Evolutionary conservation across 176 grass and related monocot genomes (phyloP).

Genomic region (barley (Hordeum vulgare)): MorexV3_pseudomolecules_assembly NC_058519.1:594863209-594863708

Average conservation of each 20-base stretch:
- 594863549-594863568: slow-evolving; percentile 43
- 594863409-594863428: neutral
- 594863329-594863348: neutral
- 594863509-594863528: neutral
- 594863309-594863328: slow-evolving; percentile 29
- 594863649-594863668: neutral
- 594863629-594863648: slow-evolving; percentile 20
- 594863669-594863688: slow-evolving; percentile 6
- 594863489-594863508: neutral
- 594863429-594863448: slow-evolving; percentile 4
- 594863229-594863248: neutral
- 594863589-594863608: slow-evolving; percentile 38
- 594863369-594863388: neutral
- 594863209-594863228: too few species aligned
- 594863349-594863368: neutral
- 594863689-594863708: slow-evolving; percentile 33
- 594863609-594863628: slow-evolving; percentile 35
- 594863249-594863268: neutral
- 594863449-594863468: slow-evolving; percentile 39
- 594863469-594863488: neutral
- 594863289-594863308: neutral
- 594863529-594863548: slow-evolving; percentile 18
- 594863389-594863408: neutral
- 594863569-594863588: slow-evolving; percentile 32
- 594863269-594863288: slow-evolving; percentile 27